Conservation (phyloP, 2,329 filamentous ascomycete species). For the Claviceps fusiformis region DNA sequence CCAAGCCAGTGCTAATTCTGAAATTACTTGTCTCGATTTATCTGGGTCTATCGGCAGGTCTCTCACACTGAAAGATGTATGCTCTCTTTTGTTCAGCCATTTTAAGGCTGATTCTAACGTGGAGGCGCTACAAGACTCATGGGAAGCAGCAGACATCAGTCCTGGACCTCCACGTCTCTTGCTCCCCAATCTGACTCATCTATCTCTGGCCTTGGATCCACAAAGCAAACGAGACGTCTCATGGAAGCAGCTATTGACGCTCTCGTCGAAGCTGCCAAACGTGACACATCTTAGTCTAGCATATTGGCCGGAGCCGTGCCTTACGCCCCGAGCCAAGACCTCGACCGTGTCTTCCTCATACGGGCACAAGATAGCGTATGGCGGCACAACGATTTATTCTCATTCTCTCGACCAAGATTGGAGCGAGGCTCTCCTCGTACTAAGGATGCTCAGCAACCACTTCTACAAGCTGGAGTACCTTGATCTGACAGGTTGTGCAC, state of each 20-base stretch:
- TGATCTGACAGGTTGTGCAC: slow-evolving; percentile 44
- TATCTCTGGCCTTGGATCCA: slow-evolving; percentile 41
- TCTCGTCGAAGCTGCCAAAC: slow-evolving; percentile 37
- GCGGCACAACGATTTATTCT: slow-evolving; percentile 43
- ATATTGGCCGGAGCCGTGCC: slow-evolving; percentile 46
- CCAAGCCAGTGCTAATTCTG: slow-evolving; percentile 12
- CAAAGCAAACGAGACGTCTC: slow-evolving; percentile 24
- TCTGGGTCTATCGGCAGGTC: slow-evolving; percentile 36
- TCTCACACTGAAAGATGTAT: slow-evolving; percentile 37
- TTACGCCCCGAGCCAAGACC: slow-evolving; percentile 40
- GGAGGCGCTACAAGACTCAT: slow-evolving; percentile 33
- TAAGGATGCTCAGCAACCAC: slow-evolving; percentile 38
- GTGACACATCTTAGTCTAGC: slow-evolving; percentile 49
- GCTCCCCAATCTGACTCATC: slow-evolving; percentile 44
- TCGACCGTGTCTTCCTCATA: slow-evolving; percentile 31
- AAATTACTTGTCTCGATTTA: slow-evolving; percentile 40
- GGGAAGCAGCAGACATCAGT: slow-evolving; percentile 30
- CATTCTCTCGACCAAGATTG: slow-evolving; percentile 45
- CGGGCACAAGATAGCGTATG: slow-evolving; percentile 34
- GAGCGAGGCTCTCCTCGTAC: slow-evolving; percentile 41
- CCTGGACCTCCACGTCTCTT: slow-evolving; percentile 23
- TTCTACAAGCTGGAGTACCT: slow-evolving; percentile 47
- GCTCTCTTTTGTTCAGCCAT: slow-evolving; percentile 34
- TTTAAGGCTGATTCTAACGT: slow-evolving; percentile 6
- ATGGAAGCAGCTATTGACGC: slow-evolving; percentile 43